Percentiles rank a stretch among this genome's conserved stretches.
phyloP scores from a whole-genome alignment of 305 asterid species.

The Fraxinus baroniana region DNA sequence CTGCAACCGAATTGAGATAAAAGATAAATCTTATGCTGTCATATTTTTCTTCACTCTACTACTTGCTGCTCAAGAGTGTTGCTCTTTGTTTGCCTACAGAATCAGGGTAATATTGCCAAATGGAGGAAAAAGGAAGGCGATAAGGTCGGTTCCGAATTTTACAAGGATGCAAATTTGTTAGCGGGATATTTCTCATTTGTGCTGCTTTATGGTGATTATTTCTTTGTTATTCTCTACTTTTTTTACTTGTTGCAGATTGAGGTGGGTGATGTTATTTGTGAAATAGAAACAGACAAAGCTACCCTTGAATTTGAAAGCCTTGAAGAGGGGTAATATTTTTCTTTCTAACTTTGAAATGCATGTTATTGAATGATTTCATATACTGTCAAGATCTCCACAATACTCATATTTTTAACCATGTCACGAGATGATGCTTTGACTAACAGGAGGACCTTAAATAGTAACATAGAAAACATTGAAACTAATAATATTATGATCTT shows the following conservation, averaged over 20 bases:
- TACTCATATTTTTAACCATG: conserved; percentile 8
- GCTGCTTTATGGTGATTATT: conserved; percentile 28
- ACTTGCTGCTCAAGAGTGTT: conserved; percentile 26
- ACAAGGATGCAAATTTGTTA: conserved; percentile 19
- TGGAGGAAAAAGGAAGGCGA: conserved; percentile 97
- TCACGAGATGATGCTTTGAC: not conserved
- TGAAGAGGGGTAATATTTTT: conserved; percentile 87
- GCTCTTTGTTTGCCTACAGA: conserved; percentile 44
- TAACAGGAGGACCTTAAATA: conserved; percentile 22
- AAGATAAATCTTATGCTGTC: conserved; percentile 17
- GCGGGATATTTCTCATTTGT: not conserved
- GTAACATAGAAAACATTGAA: conserved; percentile 3
- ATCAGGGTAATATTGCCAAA: conserved; percentile 82
- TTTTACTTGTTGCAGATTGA: conserved; percentile 66
- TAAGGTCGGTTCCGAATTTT: conserved; percentile 55
- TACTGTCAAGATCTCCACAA: conserved; percentile 17
- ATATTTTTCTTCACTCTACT: conserved; percentile 12
- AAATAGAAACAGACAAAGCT: conserved; percentile 98
- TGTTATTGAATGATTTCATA: conserved; percentile 24
- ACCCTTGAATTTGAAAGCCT: conserved; percentile 92
- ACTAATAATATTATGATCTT: not conserved
- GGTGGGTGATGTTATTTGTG: conserved; percentile 93
- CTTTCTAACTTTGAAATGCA: conserved; percentile 16
- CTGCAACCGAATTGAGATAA: conserved; percentile 11
- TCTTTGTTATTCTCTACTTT: conserved; percentile 4